A percentile compares a stretch with the other conserved stretches of the same genome.
phyloP scores from a whole-genome alignment of 371 early-diverging fungal genomes.

The Rhizomucor pusillus region DNA sequence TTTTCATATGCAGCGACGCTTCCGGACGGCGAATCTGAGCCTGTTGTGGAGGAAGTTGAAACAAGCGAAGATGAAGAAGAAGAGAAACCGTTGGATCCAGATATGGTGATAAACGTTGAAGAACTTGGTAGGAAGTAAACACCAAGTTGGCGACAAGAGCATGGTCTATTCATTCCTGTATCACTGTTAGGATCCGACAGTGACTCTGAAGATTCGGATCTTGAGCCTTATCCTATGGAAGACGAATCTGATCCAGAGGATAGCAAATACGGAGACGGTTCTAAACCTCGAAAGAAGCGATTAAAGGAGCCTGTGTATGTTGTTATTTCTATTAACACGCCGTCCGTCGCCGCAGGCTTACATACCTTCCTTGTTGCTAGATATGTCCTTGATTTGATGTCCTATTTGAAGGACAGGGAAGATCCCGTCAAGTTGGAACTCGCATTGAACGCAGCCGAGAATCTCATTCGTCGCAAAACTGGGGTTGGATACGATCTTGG shows the following conservation, averaged over 20 bases:
- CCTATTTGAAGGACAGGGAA: slow-evolving; percentile 31
- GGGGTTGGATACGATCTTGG: slow-evolving; percentile 38
- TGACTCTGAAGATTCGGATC: slow-evolving; percentile 33
- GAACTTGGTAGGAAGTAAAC: background rate
- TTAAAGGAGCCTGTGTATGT: slow-evolving; percentile 23
- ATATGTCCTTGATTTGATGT: slow-evolving; percentile 37
- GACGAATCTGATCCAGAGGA: slow-evolving; percentile 36
- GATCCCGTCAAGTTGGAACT: slow-evolving; percentile 45
- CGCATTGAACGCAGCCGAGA: slow-evolving; percentile 36
- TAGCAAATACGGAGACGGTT: background rate
- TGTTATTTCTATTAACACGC: background rate
- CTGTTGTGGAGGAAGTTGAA: background rate
- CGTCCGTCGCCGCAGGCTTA: background rate
- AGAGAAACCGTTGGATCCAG: background rate
- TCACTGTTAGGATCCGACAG: background rate
- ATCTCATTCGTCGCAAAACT: slow-evolving; percentile 36
- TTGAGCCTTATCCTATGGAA: slow-evolving; percentile 50
- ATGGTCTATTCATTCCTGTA: too few species aligned
- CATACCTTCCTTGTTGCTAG: slow-evolving; percentile 14
- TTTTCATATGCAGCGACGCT: too few species aligned
- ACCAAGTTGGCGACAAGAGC: too few species aligned
- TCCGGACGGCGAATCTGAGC: background rate
- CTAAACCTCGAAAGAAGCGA: slow-evolving; percentile 12
- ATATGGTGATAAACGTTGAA: background rate
- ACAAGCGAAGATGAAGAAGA: background rate